Evolutionary conservation across 2,329 filamentous ascomycete species (phyloP).

Genomic region (Pseudocercospora pini-densiflorae): DNA sequence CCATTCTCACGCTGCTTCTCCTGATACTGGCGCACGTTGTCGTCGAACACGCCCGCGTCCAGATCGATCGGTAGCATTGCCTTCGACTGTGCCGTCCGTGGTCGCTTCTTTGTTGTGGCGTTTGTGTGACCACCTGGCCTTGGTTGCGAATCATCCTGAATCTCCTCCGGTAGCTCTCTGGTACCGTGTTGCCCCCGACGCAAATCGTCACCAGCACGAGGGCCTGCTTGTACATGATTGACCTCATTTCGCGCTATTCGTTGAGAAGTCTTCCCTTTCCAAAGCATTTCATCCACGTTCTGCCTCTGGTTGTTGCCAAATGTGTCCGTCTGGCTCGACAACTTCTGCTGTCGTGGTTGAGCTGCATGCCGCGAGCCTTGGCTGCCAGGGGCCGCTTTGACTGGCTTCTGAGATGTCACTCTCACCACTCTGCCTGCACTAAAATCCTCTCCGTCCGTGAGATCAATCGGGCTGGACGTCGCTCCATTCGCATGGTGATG

Average conservation of each 20-base stretch:
- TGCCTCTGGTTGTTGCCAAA: conserved; percentile 2
- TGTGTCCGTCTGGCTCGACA: not conserved
- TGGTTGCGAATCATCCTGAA: not conserved
- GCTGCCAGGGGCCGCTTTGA: not conserved
- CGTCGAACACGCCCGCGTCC: not conserved
- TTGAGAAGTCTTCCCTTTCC: not conserved
- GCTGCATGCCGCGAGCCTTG: not conserved
- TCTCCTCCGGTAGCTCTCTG: not conserved
- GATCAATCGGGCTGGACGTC: not conserved
- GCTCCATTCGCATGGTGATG: not conserved
- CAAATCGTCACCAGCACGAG: not conserved
- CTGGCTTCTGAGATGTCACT: not conserved
- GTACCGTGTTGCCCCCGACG: not conserved
- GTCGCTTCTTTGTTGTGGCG: not conserved
- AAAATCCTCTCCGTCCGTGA: not conserved
- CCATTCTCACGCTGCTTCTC: not conserved
- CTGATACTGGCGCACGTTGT: not conserved
- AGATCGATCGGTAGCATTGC: not conserved
- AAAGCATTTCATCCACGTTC: not conserved
- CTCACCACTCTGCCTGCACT: not conserved
- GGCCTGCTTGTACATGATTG: not conserved
- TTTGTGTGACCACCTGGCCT: not conserved
- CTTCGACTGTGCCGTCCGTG: not conserved
- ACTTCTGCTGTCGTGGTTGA: not conserved
- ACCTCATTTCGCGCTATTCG: not conserved